Conservation (phyloP, 2,329 filamentous ascomycete genomes). For the Colletotrichum camelliae region DNA sequence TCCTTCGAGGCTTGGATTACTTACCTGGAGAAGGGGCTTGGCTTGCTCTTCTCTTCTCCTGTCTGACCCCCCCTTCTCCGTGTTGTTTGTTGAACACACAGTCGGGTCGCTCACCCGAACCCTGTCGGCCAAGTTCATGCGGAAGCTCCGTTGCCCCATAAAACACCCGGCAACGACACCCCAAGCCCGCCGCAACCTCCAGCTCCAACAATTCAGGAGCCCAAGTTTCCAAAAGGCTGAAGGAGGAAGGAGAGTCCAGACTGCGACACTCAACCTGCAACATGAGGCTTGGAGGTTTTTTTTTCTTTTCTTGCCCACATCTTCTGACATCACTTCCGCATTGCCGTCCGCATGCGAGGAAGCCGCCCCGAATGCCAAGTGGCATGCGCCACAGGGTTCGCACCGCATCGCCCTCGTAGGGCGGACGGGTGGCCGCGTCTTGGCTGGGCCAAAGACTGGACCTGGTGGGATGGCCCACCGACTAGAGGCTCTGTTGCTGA, state of each 20-base stretch:
- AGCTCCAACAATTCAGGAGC: not conserved
- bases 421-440: constrained; percentile 2
- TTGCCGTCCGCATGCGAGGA: not conserved
- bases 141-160: not conserved
- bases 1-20: not conserved
- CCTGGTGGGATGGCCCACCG: not conserved
- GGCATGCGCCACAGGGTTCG: constrained; percentile 1
- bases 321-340: not conserved
- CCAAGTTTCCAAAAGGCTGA: not conserved
- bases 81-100: constrained; percentile 5
- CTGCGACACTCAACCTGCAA: not conserved
- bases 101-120: constrained; percentile 1
- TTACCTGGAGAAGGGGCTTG: not conserved
- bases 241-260: not conserved
- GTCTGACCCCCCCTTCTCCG: not conserved
- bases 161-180: not conserved
- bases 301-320: not conserved
- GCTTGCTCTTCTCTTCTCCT: not conserved
- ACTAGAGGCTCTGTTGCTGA: not conserved
- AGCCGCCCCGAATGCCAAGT: not conserved
- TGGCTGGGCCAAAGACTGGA: not conserved
- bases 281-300: not conserved
- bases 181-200: not conserved
- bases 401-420: not conserved
- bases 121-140: constrained; percentile 9